phyloP scores from a whole-genome alignment of 208 protist species.

The Crithidia sp. region DNA sequence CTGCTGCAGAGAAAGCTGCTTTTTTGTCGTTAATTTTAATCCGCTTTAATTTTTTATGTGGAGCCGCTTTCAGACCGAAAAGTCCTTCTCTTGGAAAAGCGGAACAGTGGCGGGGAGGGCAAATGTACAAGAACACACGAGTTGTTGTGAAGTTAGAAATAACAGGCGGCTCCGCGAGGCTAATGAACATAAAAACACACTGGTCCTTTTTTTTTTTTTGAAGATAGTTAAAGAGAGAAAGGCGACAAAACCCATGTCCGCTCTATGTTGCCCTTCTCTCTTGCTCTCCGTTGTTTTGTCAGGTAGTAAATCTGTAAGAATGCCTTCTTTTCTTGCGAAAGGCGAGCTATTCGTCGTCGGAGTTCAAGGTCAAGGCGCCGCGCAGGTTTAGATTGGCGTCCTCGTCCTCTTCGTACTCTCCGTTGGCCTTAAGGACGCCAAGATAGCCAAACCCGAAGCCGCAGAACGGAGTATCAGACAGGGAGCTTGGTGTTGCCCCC shows the following conservation, averaged over 20 bases:
- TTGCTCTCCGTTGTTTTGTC: no score
- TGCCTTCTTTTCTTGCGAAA: background rate
- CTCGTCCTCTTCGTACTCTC: conserved; percentile 79
- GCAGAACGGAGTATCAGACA: conserved; percentile 48
- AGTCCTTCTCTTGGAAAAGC: background rate
- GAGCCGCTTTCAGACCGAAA: no score
- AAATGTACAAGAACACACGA: background rate
- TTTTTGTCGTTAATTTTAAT: no score
- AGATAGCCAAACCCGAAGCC: conserved; percentile 88
- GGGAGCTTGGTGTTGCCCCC: conserved; percentile 16
- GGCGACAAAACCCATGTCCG: no score
- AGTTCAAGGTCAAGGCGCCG: conserved; percentile 57
- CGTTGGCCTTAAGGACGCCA: conserved; percentile 72
- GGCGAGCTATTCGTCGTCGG: conserved; percentile 37
- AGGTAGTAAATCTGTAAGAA: no score
- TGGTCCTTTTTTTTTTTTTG: background rate
- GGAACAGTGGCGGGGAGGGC: background rate
- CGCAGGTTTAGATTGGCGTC: conserved; percentile 54
- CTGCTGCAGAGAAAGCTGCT: no score
- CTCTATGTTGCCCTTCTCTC: no score
- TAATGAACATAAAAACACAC: conserved; percentile 7
- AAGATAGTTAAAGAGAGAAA: no score
- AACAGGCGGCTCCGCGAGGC: background rate
- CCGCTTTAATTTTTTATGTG: no score
- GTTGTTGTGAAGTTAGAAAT: background rate